Evolutionary conservation across 2,329 filamentous ascomycete species (phyloP), one percentile per base, ranked within the genome.

Genomic region (Paradendryphiella salina): DNA sequence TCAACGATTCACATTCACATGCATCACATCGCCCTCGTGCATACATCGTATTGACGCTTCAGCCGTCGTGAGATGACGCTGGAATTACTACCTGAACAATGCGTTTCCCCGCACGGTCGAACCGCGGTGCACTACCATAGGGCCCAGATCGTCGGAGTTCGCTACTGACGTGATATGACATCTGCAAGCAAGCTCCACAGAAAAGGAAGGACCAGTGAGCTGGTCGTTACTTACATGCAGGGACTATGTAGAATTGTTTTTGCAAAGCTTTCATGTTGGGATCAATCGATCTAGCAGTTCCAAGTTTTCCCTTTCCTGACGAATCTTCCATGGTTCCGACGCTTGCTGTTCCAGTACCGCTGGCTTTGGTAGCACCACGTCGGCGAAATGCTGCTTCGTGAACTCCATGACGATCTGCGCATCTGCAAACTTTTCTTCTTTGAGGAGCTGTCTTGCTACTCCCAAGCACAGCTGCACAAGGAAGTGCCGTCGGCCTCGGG

Each of bases 361-460:
- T 8, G 45, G 44, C 21, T 56, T 60, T 1, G 60, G 46, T 11
- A 67, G 41, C 17, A 69, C 65, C n/a, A 71, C 26, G 6, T 72
- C 67, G 1, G 67, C 54, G 33, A 71, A 72, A 39, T 70, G 60
- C 10, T 64, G 47, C 44, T 66, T 65, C 4, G 62, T 55, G 26
- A 71, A 70, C 1, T 65, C 47, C 59, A 73, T 65, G 3, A 60
- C 65, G 4, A 54, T 35, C 31, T 67, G 66, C 10, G 69, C 69
- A 33, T 71, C 67, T 3, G 46, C 42, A 28, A 61, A 66, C 14
- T 56, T 59, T 36, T 70, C 57, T 28, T 69, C 59, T n/a, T 64
- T 61, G 9, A 73, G 46, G 15, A 65, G 48, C 34, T 67, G 61
- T 8, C 60, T 66, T 15, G 70, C 69, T 17, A 66, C 60, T 11